Evolutionary conservation across 768 basidiomycete species (phyloP).

Genomic region (Amanita pseudoporphyria): DNA sequence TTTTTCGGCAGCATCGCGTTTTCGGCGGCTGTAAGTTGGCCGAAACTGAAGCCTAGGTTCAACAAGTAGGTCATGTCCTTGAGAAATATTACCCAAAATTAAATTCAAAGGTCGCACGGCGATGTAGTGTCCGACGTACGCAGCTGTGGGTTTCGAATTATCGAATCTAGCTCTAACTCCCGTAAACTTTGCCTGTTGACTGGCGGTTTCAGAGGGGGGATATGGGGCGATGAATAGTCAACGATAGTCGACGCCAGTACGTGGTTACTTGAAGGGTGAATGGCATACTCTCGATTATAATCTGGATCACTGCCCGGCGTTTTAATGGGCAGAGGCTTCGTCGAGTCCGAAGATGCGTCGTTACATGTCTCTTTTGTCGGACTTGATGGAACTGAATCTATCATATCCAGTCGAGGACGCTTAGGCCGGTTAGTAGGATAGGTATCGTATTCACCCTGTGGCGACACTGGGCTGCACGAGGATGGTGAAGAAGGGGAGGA

Average conservation of each 20-base stretch:
- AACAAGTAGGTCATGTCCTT: conserved; percentile 86
- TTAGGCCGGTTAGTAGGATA: conserved; percentile 20
- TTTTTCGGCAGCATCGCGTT: conserved; percentile 59
- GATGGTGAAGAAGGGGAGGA: conserved; percentile 21
- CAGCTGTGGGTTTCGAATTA: conserved; percentile 84
- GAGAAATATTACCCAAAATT: conserved; percentile 10
- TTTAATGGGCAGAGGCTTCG: conserved; percentile 18
- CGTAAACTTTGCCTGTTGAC: conserved; percentile 79
- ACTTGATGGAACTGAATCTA: conserved; percentile 15
- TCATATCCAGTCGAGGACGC: conserved; percentile 32
- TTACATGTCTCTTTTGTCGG: conserved; percentile 12
- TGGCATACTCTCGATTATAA: conserved; percentile 35
- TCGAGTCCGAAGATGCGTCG: conserved; percentile 13
- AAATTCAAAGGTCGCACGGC: conserved; percentile 9
- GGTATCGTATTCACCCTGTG: conserved; percentile 16
- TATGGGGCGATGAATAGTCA: conserved; percentile 39
- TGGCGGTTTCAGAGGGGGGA: conserved; percentile 62
- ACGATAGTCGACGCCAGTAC: conserved; percentile 16
- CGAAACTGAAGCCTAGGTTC: conserved; percentile 79
- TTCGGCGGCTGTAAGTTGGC: conserved; percentile 65
- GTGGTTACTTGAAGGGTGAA: conserved; percentile 34
- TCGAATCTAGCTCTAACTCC: conserved; percentile 78
- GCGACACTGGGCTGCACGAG: conserved; percentile 22
- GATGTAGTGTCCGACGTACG: conserved; percentile 42
- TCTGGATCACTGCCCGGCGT: conserved; percentile 32